Evolutionary conservation across 768 basidiomycete species (phyloP), one percentile per base, ranked within the genome.

Genomic region (Mycena galericulata): DNA sequence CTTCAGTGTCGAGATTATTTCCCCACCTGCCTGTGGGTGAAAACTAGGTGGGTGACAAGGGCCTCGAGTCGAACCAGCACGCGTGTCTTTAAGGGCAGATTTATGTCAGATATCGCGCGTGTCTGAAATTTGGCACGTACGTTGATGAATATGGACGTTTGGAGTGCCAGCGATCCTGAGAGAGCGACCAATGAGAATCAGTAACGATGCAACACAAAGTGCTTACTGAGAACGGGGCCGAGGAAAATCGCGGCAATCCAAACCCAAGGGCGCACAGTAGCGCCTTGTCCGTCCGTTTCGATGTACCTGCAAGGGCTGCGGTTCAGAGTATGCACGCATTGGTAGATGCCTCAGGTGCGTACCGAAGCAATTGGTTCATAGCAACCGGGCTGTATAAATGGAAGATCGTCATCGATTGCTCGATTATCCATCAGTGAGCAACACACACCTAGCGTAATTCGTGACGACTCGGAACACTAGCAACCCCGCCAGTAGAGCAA

Each of bases 211-310:
- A 9, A 26, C 2, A 26, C 34, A 17, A 27, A 14, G 7, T n/a
- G 8, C 20, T 6, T 49, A 32, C 79, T 78, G 12, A 84, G 0
- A 5, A 81, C 74, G 14, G 88, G 86, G 12, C 87, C 88, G 10
- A 85, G 54, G 68, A 88, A 84, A 12, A 90, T 78, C 73, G 80
- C 78, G 0, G 78, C 29, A 20, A 92, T 85, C 91, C 92, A 93
- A 11, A 92, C 85, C 88, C 91, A 92, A 1, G 92, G 92, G 36
- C 85, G 84, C 34, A 90, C 73, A 0, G 87, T 83, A n/a, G 75
- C 81, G 55, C 82, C 75, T 17, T 79, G 76, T 0, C 75, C 65
- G 8, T 29, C 43, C n/a, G 61, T 84, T 78, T 92, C 90, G 36
- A 93, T 77, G 71, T 91, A 90, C 40, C 86, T 89, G 58, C n/a